Percentiles rank a stretch among this genome's conserved stretches.
phyloP scores from a whole-genome alignment of 2,329 filamentous ascomycete genomes.

The Aspergillus arachidicola region DNA sequence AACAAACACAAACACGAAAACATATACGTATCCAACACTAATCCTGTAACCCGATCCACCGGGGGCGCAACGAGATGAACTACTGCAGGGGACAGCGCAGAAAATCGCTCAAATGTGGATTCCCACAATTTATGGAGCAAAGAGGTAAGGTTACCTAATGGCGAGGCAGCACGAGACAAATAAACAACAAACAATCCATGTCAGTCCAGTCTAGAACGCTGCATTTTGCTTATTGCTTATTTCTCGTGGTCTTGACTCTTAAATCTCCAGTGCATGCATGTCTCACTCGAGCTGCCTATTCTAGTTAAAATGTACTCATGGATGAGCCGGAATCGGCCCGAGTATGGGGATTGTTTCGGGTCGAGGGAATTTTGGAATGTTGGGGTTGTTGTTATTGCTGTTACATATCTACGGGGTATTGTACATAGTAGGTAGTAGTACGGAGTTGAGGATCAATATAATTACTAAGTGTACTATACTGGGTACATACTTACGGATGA shows the following conservation, averaged over 20 bases:
- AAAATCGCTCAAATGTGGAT: constrained; percentile 7
- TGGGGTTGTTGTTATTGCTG: not conserved
- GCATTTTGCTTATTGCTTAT: not conserved
- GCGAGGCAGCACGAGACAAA: not conserved
- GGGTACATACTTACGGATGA: not conserved
- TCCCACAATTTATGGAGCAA: not conserved
- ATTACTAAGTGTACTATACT: not conserved
- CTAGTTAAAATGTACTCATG: not conserved
- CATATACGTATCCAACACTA: not conserved
- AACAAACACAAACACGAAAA: not conserved
- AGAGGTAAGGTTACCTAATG: not conserved
- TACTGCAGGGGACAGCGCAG: constrained; percentile 1
- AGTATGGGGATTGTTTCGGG: not conserved
- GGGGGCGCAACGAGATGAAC: not conserved
- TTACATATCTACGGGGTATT: not conserved
- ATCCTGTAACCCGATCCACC: not conserved
- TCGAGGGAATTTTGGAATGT: not conserved
- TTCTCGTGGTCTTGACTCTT: not conserved
- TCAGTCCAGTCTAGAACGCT: not conserved
- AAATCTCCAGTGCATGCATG: not conserved
- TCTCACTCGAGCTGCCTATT: constrained; percentile 4
- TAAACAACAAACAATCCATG: not conserved
- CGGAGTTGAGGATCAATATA: not conserved
- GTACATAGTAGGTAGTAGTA: too few relatives aligned
- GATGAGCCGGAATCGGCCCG: not conserved